Base-by-base conservation (phyloP, 1,284 basidiomycete genomes). In the Golubevia pallescens region DNA sequence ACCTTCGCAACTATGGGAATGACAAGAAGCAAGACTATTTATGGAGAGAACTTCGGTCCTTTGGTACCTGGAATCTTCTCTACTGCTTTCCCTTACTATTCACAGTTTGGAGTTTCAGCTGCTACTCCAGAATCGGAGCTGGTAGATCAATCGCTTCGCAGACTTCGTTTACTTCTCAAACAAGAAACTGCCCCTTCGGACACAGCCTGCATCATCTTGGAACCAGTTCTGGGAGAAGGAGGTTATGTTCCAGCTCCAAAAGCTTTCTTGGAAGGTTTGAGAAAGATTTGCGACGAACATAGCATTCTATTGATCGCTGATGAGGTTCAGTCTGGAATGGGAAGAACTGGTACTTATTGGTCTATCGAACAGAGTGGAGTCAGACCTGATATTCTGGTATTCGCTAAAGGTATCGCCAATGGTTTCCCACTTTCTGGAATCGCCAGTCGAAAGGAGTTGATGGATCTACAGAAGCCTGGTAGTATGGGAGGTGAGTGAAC, bases 341-440 rank as follows among this genome's bases (percentile, higher is more conserved):
- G 92, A 19, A 88, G 95, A 67, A 94, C 94, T 2, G 95, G 95
- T n/a, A 91, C 90, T 80, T 90, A 91, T 87, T 98, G 93, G 81
- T 90, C 90, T 58, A 88, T 92, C 61, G 90, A 94, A 86, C 80
- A 86, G 66, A 74, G 80, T 63, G 91, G 91, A 5, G 91, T 97
- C 61, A 88, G 89, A 65, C 94, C 95, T 4, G 95, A 98, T 85
- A 91, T 98, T 68, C 87, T 97, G 87, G 87, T 92, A 61, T 92
- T 94, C 71, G 95, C 96, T 56, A 98, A 98, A 90, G 95, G 95
- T 16, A 88, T 97, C 20, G 95, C 94, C 42, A 95, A 95, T 81
- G 94, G 94, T 13, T 97, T 96, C 89, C 95, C 95, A 1, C 88
- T 98, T 68, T 94, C 93, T 65, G 94, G 91, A 24, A 90, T 97